phyloP scores from a whole-genome alignment of 768 basidiomycete species.

The Serendipita sp. region DNA sequence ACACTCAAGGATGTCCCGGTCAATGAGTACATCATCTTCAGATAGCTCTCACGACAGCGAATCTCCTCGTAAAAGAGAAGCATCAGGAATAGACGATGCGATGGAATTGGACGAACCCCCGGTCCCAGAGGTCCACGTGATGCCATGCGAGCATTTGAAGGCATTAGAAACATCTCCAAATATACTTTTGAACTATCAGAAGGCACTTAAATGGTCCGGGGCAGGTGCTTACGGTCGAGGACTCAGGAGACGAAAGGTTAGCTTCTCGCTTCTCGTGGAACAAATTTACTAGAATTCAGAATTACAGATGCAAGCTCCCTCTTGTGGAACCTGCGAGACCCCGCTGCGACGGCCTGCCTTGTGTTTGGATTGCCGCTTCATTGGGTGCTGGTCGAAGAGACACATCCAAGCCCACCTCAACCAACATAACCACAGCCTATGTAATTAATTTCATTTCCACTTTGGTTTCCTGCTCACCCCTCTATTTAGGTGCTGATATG shows the following conservation, averaged over 20 bases:
- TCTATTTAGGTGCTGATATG: not conserved
- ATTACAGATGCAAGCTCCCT: constrained; percentile 38
- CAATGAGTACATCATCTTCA: not conserved
- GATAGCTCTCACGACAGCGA: constrained; percentile 3
- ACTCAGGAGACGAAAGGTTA: not conserved
- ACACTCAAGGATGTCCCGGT: not conserved
- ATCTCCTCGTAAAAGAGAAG: not conserved
- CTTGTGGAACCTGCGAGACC: constrained; percentile 43
- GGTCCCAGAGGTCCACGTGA: not conserved
- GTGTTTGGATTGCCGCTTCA: constrained; percentile 54
- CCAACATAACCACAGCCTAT: constrained; percentile 40
- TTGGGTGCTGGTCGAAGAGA: constrained; percentile 50
- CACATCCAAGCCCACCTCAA: constrained; percentile 46
- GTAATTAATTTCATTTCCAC: not conserved
- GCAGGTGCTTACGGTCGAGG: not conserved
- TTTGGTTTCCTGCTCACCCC: not conserved
- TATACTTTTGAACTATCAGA: not conserved
- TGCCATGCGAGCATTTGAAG: not conserved
- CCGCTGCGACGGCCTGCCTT: constrained; percentile 49
- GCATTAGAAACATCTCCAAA: not conserved
- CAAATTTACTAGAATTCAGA: not conserved
- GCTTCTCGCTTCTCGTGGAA: not conserved
- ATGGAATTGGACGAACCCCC: not conserved
- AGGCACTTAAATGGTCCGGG: not conserved
- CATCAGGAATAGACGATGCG: not conserved